Base-by-base conservation (phyloP, 2,329 filamentous ascomycete species). In the Aaosphaeria pasadenensis region DNA sequence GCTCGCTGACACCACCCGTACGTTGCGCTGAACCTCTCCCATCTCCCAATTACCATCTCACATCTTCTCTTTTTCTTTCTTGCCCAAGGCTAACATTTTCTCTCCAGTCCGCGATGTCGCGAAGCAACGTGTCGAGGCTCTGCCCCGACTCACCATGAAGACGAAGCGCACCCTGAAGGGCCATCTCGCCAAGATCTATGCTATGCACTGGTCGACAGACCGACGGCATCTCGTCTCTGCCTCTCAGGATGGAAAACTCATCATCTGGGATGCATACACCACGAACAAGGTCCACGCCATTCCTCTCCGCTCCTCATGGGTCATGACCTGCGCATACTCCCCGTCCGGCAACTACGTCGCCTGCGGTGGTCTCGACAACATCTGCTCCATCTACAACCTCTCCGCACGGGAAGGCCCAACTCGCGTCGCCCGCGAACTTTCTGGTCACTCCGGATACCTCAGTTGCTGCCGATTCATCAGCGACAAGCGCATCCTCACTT, bases 181-280 rank as follows among this genome's bases (percentile, higher is more conserved):
- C 58, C 94, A 99, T 81, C 78, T 99, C 59, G 94, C 94, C 64
- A 99, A 99, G 79, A 99, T 99, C 66, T 99, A 99, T 74, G 94
- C 94, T 64, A 99, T 99, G 94, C 94, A 99, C 79, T 99, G 94
- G 94, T 97, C 94, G 32, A 99, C 94, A 56, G 94, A 99, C 76
- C 86, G 94, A 69, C 86, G 94, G 74, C 94, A 97, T 75, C 84
- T 97, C 52, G 94, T 99, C 45, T 97, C 94, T 9, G 94, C 94
- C 55, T 99, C 94, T 61, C 94, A 99, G 75, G 94, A 99, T 67
- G 94, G 94, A 72, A 99, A 99, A 80, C 85, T 99, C 60, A 99
- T 99, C 74, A 97, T 99, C 70, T 99, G 94, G 94, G 94, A 99
- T 73, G 94, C 94, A 50, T 99, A 99, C 78, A 97, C 92, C 57